Percentiles rank a stretch among this genome's conserved stretches.
Conservation (phyloP, 176 grass and related monocot genomes). For the Pharus latifolius region DNA sequence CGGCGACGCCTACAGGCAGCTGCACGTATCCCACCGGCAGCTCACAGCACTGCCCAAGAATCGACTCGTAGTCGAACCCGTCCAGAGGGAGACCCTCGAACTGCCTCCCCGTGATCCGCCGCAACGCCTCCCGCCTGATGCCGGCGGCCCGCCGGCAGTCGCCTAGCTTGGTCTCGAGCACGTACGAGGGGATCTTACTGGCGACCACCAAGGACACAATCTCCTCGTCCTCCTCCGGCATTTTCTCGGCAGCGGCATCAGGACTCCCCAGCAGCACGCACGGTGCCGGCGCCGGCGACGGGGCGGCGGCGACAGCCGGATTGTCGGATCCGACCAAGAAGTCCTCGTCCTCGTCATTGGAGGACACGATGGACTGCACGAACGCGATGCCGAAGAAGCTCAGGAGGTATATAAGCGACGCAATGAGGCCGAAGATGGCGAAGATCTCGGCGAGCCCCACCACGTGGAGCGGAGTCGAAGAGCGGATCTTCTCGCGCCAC, state of each 20-base stretch:
- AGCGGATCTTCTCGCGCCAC: constrained; percentile 94
- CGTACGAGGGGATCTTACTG: constrained; percentile 70
- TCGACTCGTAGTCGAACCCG: constrained; percentile 76
- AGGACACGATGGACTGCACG: constrained; percentile 83
- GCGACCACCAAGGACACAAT: constrained; percentile 54
- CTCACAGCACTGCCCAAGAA: constrained; percentile 92
- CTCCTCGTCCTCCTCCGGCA: constrained; percentile 81
- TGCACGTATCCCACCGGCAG: constrained; percentile 82
- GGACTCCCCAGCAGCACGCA: constrained; percentile 32
- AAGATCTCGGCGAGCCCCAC: constrained; percentile 64
- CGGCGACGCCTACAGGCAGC: constrained; percentile 68
- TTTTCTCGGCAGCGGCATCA: constrained; percentile 21
- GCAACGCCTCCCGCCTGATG: constrained; percentile 59
- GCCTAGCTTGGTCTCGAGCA: constrained; percentile 59
- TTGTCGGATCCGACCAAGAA: constrained; percentile 27
- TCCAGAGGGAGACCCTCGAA: constrained; percentile 72
- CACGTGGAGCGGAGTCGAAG: constrained; percentile 72
- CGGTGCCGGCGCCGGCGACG: not conserved
- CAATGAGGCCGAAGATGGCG: constrained; percentile 73
- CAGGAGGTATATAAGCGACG: constrained; percentile 96
- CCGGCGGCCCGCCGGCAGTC: constrained; percentile 82
- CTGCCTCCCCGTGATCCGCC: constrained; percentile 45
- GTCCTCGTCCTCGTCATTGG: constrained; percentile 79
- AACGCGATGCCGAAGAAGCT: constrained; percentile 98
- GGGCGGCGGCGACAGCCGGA: not conserved